Evolutionary conservation across 805 yeast species (phyloP).

Genomic region (Ogataea angusta): DNA sequence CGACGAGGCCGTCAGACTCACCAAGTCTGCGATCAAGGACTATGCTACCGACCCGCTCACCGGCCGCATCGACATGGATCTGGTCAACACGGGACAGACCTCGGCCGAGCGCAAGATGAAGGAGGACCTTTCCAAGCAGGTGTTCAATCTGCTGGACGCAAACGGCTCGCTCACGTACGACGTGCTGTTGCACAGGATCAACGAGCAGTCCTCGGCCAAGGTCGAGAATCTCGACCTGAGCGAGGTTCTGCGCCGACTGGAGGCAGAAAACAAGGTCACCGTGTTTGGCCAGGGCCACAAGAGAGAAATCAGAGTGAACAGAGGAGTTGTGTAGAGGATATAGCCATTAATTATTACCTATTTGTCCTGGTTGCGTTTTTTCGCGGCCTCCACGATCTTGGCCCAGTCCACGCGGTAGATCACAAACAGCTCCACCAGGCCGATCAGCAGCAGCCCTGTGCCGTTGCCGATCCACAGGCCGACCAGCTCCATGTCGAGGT

Average conservation of each 20-base stretch:
- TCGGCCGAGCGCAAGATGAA: constrained; percentile 76
- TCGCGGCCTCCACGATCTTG: constrained; percentile 36
- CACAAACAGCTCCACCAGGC: constrained; percentile 43
- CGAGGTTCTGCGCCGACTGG: constrained; percentile 64
- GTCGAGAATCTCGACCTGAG: constrained; percentile 71
- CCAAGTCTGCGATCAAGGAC: constrained; percentile 91
- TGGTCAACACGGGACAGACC: constrained; percentile 94
- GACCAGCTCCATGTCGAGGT: constrained; percentile 42
- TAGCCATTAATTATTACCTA: not conserved
- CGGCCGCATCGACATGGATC: constrained; percentile 95
- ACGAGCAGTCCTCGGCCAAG: constrained; percentile 60
- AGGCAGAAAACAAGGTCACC: constrained; percentile 64
- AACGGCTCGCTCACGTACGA: constrained; percentile 53
- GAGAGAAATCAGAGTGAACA: constrained; percentile 47
- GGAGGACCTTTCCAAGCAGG: constrained; percentile 65
- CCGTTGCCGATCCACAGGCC: constrained; percentile 81
- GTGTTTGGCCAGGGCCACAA: constrained; percentile 72
- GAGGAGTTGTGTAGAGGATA: constrained; percentile 2
- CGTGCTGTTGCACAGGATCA: constrained; percentile 56
- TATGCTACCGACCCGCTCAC: constrained; percentile 98
- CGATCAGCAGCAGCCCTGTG: constrained; percentile 56
- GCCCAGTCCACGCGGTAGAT: constrained; percentile 55
- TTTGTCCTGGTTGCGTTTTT: constrained; percentile 13
- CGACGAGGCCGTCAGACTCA: constrained; percentile 87
- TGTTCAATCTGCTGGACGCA: constrained; percentile 50